Percentiles rank a stretch among this genome's conserved stretches.
Evolutionary conservation across 2,329 filamentous ascomycete genomes (phyloP).

Genomic region (Trichoderma polysporum): DNA sequence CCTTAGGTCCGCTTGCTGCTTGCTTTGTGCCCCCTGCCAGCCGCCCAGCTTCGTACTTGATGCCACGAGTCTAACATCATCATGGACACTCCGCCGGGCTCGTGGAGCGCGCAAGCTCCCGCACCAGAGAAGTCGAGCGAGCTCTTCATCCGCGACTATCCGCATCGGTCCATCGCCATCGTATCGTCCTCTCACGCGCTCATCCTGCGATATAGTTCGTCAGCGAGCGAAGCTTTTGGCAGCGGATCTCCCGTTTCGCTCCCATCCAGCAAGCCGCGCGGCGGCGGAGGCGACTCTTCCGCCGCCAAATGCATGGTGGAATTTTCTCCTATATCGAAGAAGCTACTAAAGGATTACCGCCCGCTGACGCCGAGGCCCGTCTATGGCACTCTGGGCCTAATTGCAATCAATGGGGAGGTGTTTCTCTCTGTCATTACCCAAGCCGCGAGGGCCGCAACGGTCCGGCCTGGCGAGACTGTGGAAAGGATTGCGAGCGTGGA

Average conservation of each 20-base stretch:
- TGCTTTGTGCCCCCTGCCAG: slow-evolving; percentile 13
- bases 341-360: slow-evolving; percentile 74
- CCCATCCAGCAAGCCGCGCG: slow-evolving; percentile 46
- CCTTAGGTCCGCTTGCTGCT: slow-evolving; percentile 17
- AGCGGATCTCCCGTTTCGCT: slow-evolving; percentile 60
- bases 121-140: slow-evolving; percentile 65
- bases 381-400: slow-evolving; percentile 83
- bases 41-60: slow-evolving; percentile 15
- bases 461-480: slow-evolving; percentile 84
- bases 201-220: slow-evolving; percentile 76
- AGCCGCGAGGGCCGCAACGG: slow-evolving; percentile 73
- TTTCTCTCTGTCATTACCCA: slow-evolving; percentile 88
- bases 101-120: slow-evolving; percentile 49
- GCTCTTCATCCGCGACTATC: slow-evolving; percentile 81
- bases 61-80: slow-evolving; percentile 10
- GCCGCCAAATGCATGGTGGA: slow-evolving; percentile 80
- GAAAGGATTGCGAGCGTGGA: slow-evolving; percentile 84
- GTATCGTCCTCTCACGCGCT: slow-evolving; percentile 76
- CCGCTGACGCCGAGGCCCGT: slow-evolving; percentile 71
- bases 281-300: slow-evolving; percentile 42
- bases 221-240: slow-evolving; percentile 57
- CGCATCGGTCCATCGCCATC: slow-evolving; percentile 83
- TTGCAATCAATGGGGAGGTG: slow-evolving; percentile 78
- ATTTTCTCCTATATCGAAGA: slow-evolving; percentile 64
- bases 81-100: slow-evolving; percentile 50